Base-by-base conservation (phyloP, 1,284 basidiomycete genomes). In the Malassezia globosa region DNA sequence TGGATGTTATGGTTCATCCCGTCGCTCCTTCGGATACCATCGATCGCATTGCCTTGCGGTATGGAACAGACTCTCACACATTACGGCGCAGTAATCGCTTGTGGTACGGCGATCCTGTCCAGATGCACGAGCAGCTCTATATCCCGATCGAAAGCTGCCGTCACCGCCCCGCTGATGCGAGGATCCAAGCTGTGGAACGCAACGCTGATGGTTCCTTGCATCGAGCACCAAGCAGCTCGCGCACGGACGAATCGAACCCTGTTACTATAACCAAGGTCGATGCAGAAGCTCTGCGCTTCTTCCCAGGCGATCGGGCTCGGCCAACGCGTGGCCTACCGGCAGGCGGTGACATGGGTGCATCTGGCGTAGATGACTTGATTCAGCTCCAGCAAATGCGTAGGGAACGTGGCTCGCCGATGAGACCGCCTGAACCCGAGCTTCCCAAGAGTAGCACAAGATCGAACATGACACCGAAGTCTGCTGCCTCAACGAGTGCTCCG, bases 71-170 rank as follows among this genome's bases (percentile, higher is more conserved):
- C 37, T 62, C 58, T 8, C 51, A 57, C 23, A 49, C 57, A 13
- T 47, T 70, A 11, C 59, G 66, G 24, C 59, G 61, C 23, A 60
- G 61, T 19, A 70, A 70, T 48, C 57, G 60, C 18, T 55, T 70
- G 8, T 70, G 67, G 67, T 64, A 64, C 4, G 64, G 66, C 26
- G 67, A 70, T 46, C 57, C 57, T 6, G 59, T 61, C 1, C 67
- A 66, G 47, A 66, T 64, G 46, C 59, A 66, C 35, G 60, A 60
- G 43, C 43, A 53, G 37, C 51, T 70, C 36, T 68, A 63, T 59
- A 55, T 70, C 22, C 67, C 67, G 23, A 46, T 70, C 19, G 57
- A 63, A 37, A 56, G 51, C 46, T 68, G 66, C 57, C 62, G 56
- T 21, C 57, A 58, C 35, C 54, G 48, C 10, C 61, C 61, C 14